Base-by-base conservation (phyloP, 106 monocot genomes). In the Xerophyta viscosa region DNA sequence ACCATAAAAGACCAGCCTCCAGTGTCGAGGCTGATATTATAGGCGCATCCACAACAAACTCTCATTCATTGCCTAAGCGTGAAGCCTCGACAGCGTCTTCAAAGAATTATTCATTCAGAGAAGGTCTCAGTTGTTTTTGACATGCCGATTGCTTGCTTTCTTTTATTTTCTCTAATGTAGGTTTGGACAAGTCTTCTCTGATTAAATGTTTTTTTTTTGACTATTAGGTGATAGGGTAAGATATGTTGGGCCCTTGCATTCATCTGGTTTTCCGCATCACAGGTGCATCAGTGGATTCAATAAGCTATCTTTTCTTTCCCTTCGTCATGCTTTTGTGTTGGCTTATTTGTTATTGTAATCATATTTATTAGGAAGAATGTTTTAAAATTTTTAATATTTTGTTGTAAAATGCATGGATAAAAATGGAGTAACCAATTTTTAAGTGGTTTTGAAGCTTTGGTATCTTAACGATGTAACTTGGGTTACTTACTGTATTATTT, bases 141-240 rank as follows among this genome's bases (percentile, higher is more conserved):
- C n/a, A n/a, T n/a, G 12, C 4, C 27, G 42, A 20, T 21, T 54
- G 20, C 14, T 15, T n/a, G 29, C 41, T 65, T 22, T 21, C 24
- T n/a, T 33, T 15, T 0, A 36, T 42, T 20, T n/a, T n/a, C n/a
- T n/a, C n/a, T n/a, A n/a, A n/a, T n/a, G n/a, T n/a, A n/a, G n/a
- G n/a, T n/a, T n/a, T n/a, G n/a, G n/a, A n/a, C n/a, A n/a, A n/a
- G n/a, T n/a, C n/a, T n/a, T n/a, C n/a, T n/a, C n/a, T n/a, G n/a
- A n/a, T n/a, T n/a, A n/a, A n/a, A n/a, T n/a, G n/a, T n/a, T n/a
- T n/a, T n/a, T n/a, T n/a, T n/a, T n/a, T n/a, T n/a, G n/a, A n/a
- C n/a, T n/a, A n/a, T n/a, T 57, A 96, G 94, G 94, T 65, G 94
- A 96, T 62, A 65, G 84, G 67, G 84, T 96, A 48, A 81, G 61